Evolutionary conservation across 345 rosid species (phyloP).

Genomic region (Erucastrum elatum): DNA sequence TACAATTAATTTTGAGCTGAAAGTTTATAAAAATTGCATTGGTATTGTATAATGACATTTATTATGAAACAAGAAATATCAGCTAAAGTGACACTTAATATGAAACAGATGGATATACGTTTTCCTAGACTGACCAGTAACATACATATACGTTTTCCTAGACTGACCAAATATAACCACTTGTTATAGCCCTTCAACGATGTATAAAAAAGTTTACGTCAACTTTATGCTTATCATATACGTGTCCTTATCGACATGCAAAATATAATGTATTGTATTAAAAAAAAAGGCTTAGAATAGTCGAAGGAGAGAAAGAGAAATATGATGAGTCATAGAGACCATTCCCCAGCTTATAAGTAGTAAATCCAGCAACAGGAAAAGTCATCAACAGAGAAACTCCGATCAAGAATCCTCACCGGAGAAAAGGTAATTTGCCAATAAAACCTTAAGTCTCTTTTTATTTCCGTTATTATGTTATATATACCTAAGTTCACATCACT

Average conservation of each 20-base stretch:
- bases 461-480: background rate
- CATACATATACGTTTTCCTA: background rate
- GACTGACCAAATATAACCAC: background rate
- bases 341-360: slow-evolving; percentile 34
- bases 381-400: slow-evolving; percentile 17
- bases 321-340: slow-evolving; percentile 32
- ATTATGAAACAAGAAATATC: too few relatives aligned
- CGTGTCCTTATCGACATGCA: slow-evolving; percentile 40
- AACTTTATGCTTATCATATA: slow-evolving; percentile 27
- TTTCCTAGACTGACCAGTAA: background rate
- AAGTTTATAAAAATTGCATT: too few relatives aligned
- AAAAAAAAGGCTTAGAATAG: slow-evolving; percentile 14
- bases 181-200: slow-evolving; percentile 6
- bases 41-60: too few relatives aligned
- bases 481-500: background rate
- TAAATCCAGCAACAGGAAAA: slow-evolving; percentile 18
- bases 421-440: slow-evolving; percentile 12
- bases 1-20: too few relatives aligned
- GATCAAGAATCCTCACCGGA: slow-evolving; percentile 26
- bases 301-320: slow-evolving; percentile 6
- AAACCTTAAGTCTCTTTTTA: background rate
- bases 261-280: slow-evolving; percentile 2
- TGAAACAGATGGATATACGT: too few relatives aligned
- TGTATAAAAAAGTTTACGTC: background rate
- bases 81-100: too few relatives aligned